phyloP scores from a whole-genome alignment of 768 basidiomycete genomes.

The Agrocybe pediades region DNA sequence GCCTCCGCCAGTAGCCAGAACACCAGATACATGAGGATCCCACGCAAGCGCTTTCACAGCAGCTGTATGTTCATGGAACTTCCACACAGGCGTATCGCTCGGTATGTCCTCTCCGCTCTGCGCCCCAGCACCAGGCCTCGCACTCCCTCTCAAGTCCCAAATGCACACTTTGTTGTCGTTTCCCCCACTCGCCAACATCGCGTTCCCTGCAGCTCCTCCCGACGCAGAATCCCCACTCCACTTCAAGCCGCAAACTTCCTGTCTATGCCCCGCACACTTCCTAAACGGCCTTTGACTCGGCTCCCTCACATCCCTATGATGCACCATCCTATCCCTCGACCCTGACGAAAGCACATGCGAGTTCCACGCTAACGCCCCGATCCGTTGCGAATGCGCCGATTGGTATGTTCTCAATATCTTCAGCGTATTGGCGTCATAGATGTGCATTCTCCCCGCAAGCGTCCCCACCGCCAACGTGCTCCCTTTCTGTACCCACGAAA shows the following conservation, averaged over 20 bases:
- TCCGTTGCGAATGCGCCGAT: slow-evolving; percentile 83
- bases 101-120: slow-evolving; percentile 29
- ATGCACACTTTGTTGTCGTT: slow-evolving; percentile 99
- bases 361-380: slow-evolving; percentile 96
- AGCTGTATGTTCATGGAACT: slow-evolving; percentile 95
- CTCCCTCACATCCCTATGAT: slow-evolving; percentile 91
- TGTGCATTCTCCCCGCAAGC: slow-evolving; percentile 83
- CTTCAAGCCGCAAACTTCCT: slow-evolving; percentile 95
- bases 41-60: slow-evolving; percentile 98
- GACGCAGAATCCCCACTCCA: slow-evolving; percentile 64
- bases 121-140: slow-evolving; percentile 37
- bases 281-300: slow-evolving; percentile 64
- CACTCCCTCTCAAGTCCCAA: slow-evolving; percentile 84
- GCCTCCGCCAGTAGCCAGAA: slow-evolving; percentile 93
- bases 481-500: slow-evolving; percentile 94
- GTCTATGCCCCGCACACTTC: slow-evolving; percentile 73
- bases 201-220: slow-evolving; percentile 38
- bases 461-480: slow-evolving; percentile 93
- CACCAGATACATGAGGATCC: slow-evolving; percentile 92
- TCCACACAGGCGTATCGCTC: slow-evolving; percentile 78
- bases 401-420: slow-evolving; percentile 79
- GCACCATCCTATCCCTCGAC: slow-evolving; percentile 86
- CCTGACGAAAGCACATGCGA: slow-evolving; percentile 84
- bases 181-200: slow-evolving; percentile 86
- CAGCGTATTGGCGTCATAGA: slow-evolving; percentile 87